phyloP scores from a whole-genome alignment of 345 rosid species.

The Eucalyptus rudis region DNA sequence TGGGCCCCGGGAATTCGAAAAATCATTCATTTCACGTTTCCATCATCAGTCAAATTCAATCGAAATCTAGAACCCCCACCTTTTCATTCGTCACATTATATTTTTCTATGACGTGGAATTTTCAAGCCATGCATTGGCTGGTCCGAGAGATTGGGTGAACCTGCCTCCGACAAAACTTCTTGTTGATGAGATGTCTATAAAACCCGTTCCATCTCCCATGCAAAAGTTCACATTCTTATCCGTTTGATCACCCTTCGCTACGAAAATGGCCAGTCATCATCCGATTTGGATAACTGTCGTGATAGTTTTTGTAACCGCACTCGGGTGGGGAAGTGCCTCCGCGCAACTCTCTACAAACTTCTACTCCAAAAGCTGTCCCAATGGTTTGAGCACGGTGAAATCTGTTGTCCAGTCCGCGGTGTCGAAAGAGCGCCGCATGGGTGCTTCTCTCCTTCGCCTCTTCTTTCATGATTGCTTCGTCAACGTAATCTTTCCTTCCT shows the following conservation, averaged over 20 bases:
- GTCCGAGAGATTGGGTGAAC: background rate
- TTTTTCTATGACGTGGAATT: background rate
- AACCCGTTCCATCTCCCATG: background rate
- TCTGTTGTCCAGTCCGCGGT: slow-evolving; percentile 45
- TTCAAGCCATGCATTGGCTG: background rate
- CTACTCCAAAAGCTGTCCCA: slow-evolving; percentile 65
- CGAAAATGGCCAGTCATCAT: background rate
- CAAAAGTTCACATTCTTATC: background rate
- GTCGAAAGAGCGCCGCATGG: slow-evolving; percentile 39
- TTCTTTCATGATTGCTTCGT: slow-evolving; percentile 93
- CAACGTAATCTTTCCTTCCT: slow-evolving; percentile 26
- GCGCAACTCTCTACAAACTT: slow-evolving; percentile 68
- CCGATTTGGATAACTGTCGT: background rate
- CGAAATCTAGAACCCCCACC: background rate
- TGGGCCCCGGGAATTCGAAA: background rate
- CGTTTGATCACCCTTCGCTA: background rate
- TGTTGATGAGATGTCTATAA: background rate
- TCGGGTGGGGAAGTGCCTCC: background rate
- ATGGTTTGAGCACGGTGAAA: slow-evolving; percentile 30
- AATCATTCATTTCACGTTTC: background rate
- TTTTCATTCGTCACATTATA: background rate
- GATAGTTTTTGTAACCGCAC: background rate
- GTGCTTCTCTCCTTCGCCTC: slow-evolving; percentile 78
- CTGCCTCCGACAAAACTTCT: background rate
- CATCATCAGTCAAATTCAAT: background rate